A percentile compares a stretch with the other conserved stretches of the same genome.
phyloP scores from a whole-genome alignment of 345 rosid species.

The sweet orange (Citrus sinensis) region DVS_A1.0 CM039169.1:30385501-30386000 shows the following conservation, averaged over 20 bases:
- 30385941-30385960: constrained; percentile 3
- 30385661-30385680: background rate
- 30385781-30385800: constrained; percentile 68
- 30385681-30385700: background rate
- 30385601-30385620: background rate
- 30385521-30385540: background rate
- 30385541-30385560: background rate
- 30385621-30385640: background rate
- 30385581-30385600: background rate
- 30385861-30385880: constrained; percentile 88
- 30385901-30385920: constrained; percentile 24
- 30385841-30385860: constrained; percentile 92
- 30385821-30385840: constrained; percentile 90
- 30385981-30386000: constrained; percentile 99
- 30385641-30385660: background rate
- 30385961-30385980: constrained; percentile 21
- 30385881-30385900: constrained; percentile 93
- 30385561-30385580: background rate
- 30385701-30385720: background rate
- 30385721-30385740: constrained; percentile 94
- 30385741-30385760: constrained; percentile 97
- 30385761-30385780: constrained; percentile 81
- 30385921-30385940: background rate
- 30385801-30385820: constrained; percentile 75
- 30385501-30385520: background rate